A percentile compares a stretch with the other conserved stretches of the same genome.
Evolutionary conservation across 1,284 basidiomycete species (phyloP).

Genomic region (Agaricales sp.): DNA sequence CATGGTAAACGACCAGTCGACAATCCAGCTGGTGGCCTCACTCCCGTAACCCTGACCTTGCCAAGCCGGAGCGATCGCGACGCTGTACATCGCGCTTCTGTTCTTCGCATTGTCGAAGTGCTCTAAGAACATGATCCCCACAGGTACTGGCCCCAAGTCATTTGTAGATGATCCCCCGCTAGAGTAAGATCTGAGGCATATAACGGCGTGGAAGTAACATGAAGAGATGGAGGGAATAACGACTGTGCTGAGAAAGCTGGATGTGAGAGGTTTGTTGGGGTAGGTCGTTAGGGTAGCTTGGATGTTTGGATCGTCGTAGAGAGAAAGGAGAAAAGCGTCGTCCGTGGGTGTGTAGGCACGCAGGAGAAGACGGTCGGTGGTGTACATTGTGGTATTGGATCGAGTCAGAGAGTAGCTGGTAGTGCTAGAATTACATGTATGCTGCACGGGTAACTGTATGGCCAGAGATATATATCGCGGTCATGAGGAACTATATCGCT

Average conservation of each 20-base stretch:
- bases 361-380: conserved; percentile 9
- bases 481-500: too few species aligned
- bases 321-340: conserved; percentile 5
- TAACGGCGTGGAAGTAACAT: conserved; percentile 5
- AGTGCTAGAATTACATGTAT: too few species aligned
- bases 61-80: conserved; percentile 1
- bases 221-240: neutral
- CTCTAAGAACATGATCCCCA: too few species aligned
- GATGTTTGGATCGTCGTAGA: conserved; percentile 10
- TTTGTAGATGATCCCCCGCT: conserved; percentile 10
- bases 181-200: conserved; percentile 5
- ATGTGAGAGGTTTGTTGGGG: neutral
- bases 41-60: conserved; percentile 11
- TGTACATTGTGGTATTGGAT: conserved; percentile 8
- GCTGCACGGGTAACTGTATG: too few species aligned
- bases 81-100: conserved; percentile 6
- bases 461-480: too few species aligned
- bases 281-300: conserved; percentile 4
- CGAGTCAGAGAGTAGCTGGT: too few species aligned
- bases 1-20: conserved; percentile 8
- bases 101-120: conserved; percentile 4
- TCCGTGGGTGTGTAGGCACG: conserved; percentile 8
- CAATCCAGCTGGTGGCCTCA: conserved; percentile 9
- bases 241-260: neutral
- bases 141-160: conserved; percentile 3